Evolutionary conservation across 495 filamentous ascomycete species (phyloP).

Genomic region (Xylaria acuta): DNA sequence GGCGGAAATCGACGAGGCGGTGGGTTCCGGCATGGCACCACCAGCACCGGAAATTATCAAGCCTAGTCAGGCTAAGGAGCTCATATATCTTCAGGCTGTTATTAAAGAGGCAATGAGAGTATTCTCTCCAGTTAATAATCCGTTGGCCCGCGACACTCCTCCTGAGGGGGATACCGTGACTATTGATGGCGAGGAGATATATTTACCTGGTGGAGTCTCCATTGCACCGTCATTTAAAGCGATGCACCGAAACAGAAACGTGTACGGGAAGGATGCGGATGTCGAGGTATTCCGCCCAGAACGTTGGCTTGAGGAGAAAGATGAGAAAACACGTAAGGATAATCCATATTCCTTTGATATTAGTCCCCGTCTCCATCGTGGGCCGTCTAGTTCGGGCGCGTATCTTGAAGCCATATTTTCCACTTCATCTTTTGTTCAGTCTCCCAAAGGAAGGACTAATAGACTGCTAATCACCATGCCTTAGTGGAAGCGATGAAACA

Average conservation of each 20-base stretch:
- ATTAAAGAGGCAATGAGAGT: slow-evolving; percentile 51
- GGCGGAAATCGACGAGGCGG: slow-evolving; percentile 57
- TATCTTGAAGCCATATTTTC: background rate
- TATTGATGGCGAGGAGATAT: slow-evolving; percentile 26
- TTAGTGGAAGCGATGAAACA: slow-evolving; percentile 52
- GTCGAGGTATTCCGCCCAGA: slow-evolving; percentile 45
- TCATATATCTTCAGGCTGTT: slow-evolving; percentile 52
- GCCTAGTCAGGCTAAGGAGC: slow-evolving; percentile 43
- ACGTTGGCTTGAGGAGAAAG: slow-evolving; percentile 52
- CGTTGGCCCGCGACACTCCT: slow-evolving; percentile 48
- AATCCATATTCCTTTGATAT: slow-evolving; percentile 10
- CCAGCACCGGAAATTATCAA: slow-evolving; percentile 35
- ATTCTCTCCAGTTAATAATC: slow-evolving; percentile 38
- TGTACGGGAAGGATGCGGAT: slow-evolving; percentile 59
- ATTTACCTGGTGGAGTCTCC: slow-evolving; percentile 50
- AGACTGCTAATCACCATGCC: background rate
- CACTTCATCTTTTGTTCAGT: background rate
- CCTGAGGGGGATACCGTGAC: slow-evolving; percentile 45
- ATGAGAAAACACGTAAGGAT: slow-evolving; percentile 43
- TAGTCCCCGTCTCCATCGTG: too few species aligned
- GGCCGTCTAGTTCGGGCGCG: background rate
- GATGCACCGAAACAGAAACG: slow-evolving; percentile 53
- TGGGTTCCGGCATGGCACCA: slow-evolving; percentile 32
- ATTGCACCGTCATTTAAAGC: slow-evolving; percentile 48
- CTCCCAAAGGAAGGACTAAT: background rate